Base-by-base conservation (phyloP, 2,329 filamentous ascomycete species). In the Colletotrichum plurivorum region DNA sequence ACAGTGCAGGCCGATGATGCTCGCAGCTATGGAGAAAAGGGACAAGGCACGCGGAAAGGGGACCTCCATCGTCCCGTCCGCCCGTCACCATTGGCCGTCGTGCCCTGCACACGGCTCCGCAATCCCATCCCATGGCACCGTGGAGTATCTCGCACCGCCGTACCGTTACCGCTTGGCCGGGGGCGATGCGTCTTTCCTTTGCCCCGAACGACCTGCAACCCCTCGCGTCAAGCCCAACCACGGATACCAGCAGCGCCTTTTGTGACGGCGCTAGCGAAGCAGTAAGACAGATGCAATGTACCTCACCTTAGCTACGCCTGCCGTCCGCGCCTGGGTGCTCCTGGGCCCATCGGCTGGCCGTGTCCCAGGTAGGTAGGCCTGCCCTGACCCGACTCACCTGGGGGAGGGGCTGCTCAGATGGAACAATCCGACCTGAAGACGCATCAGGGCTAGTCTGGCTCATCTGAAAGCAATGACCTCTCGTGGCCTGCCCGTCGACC, bases 121-220 rank as follows among this genome's bases (percentile, higher is more conserved):
- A 60, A 46, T 67, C 62, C 55, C 62, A 60, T 25, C 20, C 51
- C 55, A 52, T 56, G 59, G 58, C 49, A 49, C 59, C 15, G 20
- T 43, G 55, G 41, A 52, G 27, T 7, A 22, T 52, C 20, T 52
- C 20, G 48, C 48, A 59, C 54, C 54, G 46, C 31, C 56, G 49
- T 45, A 31, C 64, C 52, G 58, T 55, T 70, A 70, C 69, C 69
- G 69, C 67, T 71, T 62, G 60, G 53, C 66, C 69, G 69, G 69
- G 69, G 69, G 36, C 56, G 57, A 49, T 48, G 60, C 57, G 52
- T 65, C 48, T 57, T 69, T 70, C 69, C 69, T 61, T 71, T 71
- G 60, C 69, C 66, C 69, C 69, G 69, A 69, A 66, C 60, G 60
- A 51, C 56, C 59, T 66, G 67, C 67, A 61, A 57, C 61, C 61